phyloP scores from a whole-genome alignment of 192 early-diverging fungal genomes.

The Coemansia sp. region DNA sequence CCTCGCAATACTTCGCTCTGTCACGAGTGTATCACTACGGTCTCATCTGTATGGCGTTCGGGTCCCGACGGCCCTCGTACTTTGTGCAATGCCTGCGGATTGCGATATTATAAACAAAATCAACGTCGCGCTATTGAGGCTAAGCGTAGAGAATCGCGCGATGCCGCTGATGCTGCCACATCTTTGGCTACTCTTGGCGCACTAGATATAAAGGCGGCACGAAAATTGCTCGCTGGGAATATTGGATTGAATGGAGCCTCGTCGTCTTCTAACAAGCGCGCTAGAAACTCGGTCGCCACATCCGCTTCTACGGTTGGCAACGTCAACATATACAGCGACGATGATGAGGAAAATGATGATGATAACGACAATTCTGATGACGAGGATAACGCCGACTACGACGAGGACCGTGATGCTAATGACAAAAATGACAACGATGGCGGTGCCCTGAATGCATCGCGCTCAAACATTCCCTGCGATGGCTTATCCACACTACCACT shows the following conservation, averaged over 20 bases:
- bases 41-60: slow-evolving; percentile 59
- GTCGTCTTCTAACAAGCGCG: not conserved
- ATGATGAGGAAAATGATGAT: slow-evolving; percentile 14
- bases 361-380: slow-evolving; percentile 11
- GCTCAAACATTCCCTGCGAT: not conserved
- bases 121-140: slow-evolving; percentile 54
- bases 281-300: not conserved
- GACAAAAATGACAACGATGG: not conserved
- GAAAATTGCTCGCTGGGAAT: not conserved
- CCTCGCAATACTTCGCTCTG: slow-evolving; percentile 58
- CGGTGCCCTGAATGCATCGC: not conserved
- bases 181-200: slow-evolving; percentile 24
- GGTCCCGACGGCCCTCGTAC: slow-evolving; percentile 58
- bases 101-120: slow-evolving; percentile 64
- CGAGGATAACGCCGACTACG: slow-evolving; percentile 14
- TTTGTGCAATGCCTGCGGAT: slow-evolving; percentile 66
- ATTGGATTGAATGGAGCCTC: not conserved
- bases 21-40: slow-evolving; percentile 59
- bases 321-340: not conserved
- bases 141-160: slow-evolving; percentile 46
- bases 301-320: not conserved
- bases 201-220: slow-evolving; percentile 7
- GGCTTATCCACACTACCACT: not conserved
- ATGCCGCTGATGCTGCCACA: slow-evolving; percentile 23
- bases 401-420: not conserved